Conservation (phyloP, 108 stramenopile genomes). For the Pseudonitzschia delicatissima region DNA sequence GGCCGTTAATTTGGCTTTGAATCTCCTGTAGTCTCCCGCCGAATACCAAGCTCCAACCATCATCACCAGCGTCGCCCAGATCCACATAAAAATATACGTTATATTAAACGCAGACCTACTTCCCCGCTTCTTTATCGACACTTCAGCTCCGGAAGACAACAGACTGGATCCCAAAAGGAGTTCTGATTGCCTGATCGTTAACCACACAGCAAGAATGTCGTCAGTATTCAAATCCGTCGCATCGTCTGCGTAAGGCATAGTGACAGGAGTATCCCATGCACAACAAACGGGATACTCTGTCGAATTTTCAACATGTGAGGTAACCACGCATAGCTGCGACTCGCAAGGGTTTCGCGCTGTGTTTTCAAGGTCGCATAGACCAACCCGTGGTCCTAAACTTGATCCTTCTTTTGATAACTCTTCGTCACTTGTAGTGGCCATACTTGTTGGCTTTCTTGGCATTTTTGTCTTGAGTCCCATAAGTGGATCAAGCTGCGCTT, state of each 20-base stretch:
- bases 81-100: conserved; percentile 23
- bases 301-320: conserved; percentile 7
- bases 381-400: background rate
- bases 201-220: conserved; percentile 22
- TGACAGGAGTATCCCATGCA: conserved; percentile 34
- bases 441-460: background rate
- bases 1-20: background rate
- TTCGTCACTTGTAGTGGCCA: background rate
- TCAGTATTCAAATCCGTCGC: conserved; percentile 10
- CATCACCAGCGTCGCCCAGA: conserved; percentile 18
- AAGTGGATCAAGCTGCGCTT: conserved; percentile 13
- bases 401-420: background rate
- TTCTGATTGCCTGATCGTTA: conserved; percentile 35
- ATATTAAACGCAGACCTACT: conserved; percentile 17
- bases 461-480: conserved; percentile 14
- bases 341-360: conserved; percentile 15
- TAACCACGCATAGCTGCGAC: conserved; percentile 30
- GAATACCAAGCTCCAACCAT: conserved; percentile 6
- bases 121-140: conserved; percentile 9
- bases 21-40: background rate
- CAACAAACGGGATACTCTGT: conserved; percentile 27
- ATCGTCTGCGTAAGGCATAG: conserved; percentile 16
- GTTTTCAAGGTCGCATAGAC: conserved; percentile 8
- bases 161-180: background rate
- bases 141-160: background rate